Conservation (phyloP, 257 asterid genomes). For the Marsdenia floribunda region DNA sequence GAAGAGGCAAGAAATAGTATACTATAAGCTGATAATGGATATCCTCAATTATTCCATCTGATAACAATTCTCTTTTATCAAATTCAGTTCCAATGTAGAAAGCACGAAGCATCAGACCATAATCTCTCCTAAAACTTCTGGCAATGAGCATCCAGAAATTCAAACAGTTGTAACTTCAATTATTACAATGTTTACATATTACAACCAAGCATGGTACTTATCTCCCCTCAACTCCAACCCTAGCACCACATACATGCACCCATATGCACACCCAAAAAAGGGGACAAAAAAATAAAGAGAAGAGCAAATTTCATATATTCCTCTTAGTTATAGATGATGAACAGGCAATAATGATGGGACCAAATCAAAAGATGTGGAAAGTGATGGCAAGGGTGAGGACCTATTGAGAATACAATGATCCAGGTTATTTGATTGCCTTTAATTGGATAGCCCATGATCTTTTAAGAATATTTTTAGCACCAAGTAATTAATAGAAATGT, state of each 20-base stretch:
- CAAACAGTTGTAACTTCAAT: not conserved
- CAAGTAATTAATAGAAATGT: not conserved
- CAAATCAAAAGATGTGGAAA: not conserved
- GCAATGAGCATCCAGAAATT: not conserved
- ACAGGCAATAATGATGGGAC: not conserved
- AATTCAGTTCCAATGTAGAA: not conserved
- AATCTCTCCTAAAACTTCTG: not conserved
- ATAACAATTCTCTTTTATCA: not conserved
- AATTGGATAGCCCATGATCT: not conserved
- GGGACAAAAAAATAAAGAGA: not conserved
- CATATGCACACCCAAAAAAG: not conserved
- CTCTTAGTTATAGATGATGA: not conserved
- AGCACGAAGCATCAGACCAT: not conserved
- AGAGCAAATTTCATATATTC: not conserved
- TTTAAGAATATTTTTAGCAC: not conserved
- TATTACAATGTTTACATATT: not conserved
- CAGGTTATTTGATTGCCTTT: not conserved
- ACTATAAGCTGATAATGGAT: not conserved
- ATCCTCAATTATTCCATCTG: not conserved
- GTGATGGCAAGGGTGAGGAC: not conserved
- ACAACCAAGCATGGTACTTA: not conserved
- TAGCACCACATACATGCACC: no score
- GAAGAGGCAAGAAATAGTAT: not conserved
- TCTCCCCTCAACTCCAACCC: not conserved
- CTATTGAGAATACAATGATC: not conserved